Conservation (phyloP, 2,329 filamentous ascomycete species). For the Cladophialophora yegresii region DNA sequence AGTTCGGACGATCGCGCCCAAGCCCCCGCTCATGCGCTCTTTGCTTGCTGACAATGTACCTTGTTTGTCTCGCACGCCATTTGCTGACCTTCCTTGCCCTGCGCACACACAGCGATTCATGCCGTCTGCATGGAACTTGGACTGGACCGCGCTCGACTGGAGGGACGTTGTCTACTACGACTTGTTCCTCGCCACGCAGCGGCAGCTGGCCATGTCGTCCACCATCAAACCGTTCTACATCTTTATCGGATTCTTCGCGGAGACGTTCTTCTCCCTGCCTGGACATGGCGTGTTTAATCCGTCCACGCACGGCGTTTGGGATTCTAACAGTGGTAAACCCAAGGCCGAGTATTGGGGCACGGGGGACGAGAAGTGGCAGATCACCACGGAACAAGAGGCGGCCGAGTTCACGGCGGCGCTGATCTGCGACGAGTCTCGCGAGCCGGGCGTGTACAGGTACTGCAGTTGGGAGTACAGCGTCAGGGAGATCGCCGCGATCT, state of each 20-base stretch:
- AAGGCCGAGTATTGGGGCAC: conserved; percentile 12
- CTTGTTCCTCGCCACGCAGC: conserved; percentile 8
- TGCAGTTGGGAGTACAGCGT: conserved; percentile 11
- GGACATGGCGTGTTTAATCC: conserved; percentile 10
- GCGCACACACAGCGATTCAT: conserved; percentile 1
- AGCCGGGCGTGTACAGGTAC: conserved; percentile 1
- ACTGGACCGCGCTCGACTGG: conserved; percentile 6
- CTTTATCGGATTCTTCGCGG: conserved; percentile 10
- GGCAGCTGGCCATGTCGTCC: conserved; percentile 12
- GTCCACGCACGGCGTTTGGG: conserved; percentile 9
- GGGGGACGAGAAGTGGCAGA: conserved; percentile 13
- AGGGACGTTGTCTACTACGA: conserved; percentile 10
- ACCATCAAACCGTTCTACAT: conserved; percentile 8
- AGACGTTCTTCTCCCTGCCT: conserved; percentile 8
- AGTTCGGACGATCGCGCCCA: not conserved
- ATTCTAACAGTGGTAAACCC: not conserved
- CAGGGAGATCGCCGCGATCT: conserved; percentile 10
- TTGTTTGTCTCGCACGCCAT: too few relatives aligned
- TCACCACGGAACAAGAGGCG: conserved; percentile 12
- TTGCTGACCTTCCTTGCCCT: not conserved
- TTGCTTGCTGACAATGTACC: too few relatives aligned
- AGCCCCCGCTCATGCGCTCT: too few relatives aligned
- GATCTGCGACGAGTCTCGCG: not conserved
- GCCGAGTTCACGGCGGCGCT: conserved; percentile 9
- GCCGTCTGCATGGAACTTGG: conserved; percentile 7